Evolutionary conservation across 2,329 filamentous ascomycete genomes (phyloP).

Genomic region (Pleoardoris graminearum): DNA sequence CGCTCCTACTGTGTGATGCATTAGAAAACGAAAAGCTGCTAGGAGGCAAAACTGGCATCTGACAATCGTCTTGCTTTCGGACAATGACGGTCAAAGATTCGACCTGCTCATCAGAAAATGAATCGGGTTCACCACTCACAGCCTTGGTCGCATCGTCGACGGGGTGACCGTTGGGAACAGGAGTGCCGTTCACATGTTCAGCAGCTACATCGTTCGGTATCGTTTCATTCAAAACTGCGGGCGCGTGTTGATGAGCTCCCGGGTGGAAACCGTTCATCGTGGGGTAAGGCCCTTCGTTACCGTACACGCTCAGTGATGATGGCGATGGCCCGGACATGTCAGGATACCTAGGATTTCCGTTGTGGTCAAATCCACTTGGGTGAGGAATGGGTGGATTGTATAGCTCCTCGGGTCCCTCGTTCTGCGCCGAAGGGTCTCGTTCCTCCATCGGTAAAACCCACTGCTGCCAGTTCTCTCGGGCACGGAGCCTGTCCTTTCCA

Average conservation of each 20-base stretch:
- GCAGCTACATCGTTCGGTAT: constrained; percentile 24
- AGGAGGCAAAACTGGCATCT: constrained; percentile 37
- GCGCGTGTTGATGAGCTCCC: constrained; percentile 19
- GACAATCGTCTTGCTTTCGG: constrained; percentile 44
- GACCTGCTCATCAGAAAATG: constrained; percentile 59
- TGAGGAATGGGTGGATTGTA: constrained; percentile 47
- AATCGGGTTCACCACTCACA: constrained; percentile 46
- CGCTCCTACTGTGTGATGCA: constrained; percentile 55
- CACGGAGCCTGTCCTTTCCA: constrained; percentile 75
- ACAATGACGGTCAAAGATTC: constrained; percentile 58
- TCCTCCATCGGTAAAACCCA: constrained; percentile 75
- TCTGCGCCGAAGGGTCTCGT: constrained; percentile 73
- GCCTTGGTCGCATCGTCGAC: constrained; percentile 35
- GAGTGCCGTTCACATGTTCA: constrained; percentile 27
- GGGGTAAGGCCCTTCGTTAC: constrained; percentile 30
- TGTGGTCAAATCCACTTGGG: constrained; percentile 40
- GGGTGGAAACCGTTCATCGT: constrained; percentile 36
- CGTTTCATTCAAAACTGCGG: constrained; percentile 16
- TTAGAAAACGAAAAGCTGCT: constrained; percentile 57
- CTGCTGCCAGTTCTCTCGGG: constrained; percentile 73
- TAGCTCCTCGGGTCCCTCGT: constrained; percentile 64
- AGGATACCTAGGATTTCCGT: constrained; percentile 34
- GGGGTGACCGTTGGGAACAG: constrained; percentile 30
- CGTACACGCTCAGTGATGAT: constrained; percentile 18
- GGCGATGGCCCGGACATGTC: constrained; percentile 28